Evolutionary conservation across 2,329 filamentous ascomycete genomes (phyloP), one percentile per base, ranked within the genome.

Genomic region (Ilyonectria destructans): DNA sequence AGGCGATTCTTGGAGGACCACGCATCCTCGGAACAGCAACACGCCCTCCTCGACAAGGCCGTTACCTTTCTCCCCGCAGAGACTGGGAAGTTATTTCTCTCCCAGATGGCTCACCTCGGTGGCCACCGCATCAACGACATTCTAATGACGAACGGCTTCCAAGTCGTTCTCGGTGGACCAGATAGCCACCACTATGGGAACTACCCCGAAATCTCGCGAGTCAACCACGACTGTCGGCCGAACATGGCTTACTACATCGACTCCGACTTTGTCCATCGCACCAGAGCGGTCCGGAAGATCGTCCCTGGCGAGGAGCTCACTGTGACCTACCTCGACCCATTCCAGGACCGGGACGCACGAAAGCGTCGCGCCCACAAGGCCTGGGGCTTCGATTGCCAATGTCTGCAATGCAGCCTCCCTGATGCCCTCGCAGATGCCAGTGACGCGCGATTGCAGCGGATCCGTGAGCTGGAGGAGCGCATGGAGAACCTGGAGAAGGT

Each of bases 211-310:
- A 21, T 48, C 12, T 54, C 62, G 8, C 55, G 62, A 6, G 6
- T 58, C 26, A 65, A 65, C 56, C 62, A 65, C 55, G 62, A 65
- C 26, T 65, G 62, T 10, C 55, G 62, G 7, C 62, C 62, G 7
- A 65, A 65, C 29, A 21, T 65, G 10, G 62, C 17, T n/a, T 65
- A 65, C 33, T 46, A 58, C n/a, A 59, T 59, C 37, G 62, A 58
- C 62, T 8, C 19, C 8, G n/a, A 35, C 56, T 57, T 65, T 21
- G 54, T 58, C 1, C 35, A 58, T 19, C 56, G 49, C 48, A 45
- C 19, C 2, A n/a, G 13, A 26, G 56, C 56, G 3, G 62, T 23
- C 6, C 55, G 56, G 23, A 23, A 37, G 7, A 59, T 65, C 9
- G 12, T 48, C 15, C n/a, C 46, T 4, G 62, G 56, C 48, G 48